phyloP scores from a whole-genome alignment of 2,329 filamentous ascomycete species.

The Cladosporium sp. region DNA sequence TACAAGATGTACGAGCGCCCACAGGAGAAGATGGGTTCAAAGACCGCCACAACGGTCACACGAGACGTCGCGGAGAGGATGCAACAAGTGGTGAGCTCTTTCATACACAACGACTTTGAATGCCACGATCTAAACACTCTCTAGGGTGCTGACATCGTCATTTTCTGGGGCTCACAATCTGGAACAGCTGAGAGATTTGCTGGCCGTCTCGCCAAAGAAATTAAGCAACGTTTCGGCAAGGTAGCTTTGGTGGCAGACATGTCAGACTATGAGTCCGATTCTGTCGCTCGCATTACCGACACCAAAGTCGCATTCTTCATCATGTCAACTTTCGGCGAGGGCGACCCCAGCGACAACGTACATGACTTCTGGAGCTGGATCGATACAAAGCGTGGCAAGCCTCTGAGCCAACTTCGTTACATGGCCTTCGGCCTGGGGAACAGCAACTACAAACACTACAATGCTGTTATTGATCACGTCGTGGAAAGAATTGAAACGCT shows the following conservation, averaged over 20 bases:
- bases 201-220: conserved; percentile 37
- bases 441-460: conserved; percentile 46
- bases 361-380: conserved; percentile 39
- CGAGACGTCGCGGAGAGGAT: conserved; percentile 45
- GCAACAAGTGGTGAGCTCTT: conserved; percentile 29
- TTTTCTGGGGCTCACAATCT: conserved; percentile 49
- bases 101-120: background rate
- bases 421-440: conserved; percentile 43
- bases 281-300: conserved; percentile 14
- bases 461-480: conserved; percentile 37
- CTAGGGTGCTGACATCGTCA: conserved; percentile 29
- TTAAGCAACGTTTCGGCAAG: conserved; percentile 36
- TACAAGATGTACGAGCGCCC: conserved; percentile 48
- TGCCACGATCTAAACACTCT: background rate
- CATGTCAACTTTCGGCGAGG: conserved; percentile 29
- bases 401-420: conserved; percentile 31
- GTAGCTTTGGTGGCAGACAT: conserved; percentile 41
- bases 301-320: conserved; percentile 24
- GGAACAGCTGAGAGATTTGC: conserved; percentile 44
- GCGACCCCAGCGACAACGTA: conserved; percentile 41
- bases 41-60: conserved; percentile 20
- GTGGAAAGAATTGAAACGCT: conserved; percentile 29
- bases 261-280: conserved; percentile 41
- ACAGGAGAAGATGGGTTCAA: conserved; percentile 35
- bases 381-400: conserved; percentile 9